Percentiles rank a stretch among this genome's conserved stretches.
Conservation (phyloP, 306 rosid species). For the Pueraria montana region DNA sequence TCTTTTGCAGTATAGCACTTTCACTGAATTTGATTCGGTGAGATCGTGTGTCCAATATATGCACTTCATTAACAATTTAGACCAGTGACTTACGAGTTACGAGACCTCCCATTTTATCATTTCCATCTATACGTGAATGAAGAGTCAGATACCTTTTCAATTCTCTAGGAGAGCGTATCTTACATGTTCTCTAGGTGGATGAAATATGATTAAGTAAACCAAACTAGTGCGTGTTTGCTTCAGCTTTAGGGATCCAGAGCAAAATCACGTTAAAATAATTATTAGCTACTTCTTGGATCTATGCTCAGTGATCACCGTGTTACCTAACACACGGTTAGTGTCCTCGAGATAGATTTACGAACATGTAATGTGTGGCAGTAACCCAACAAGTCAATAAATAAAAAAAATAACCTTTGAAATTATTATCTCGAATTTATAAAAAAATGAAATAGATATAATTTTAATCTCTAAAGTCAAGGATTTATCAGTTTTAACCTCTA, state of each 20-base stretch:
- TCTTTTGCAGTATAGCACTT: slow-evolving; percentile 35
- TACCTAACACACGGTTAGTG: not conserved
- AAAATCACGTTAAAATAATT: too few relatives aligned
- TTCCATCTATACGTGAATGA: not conserved
- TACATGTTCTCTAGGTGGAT: too few relatives aligned
- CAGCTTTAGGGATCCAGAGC: not conserved
- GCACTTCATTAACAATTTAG: slow-evolving; percentile 13
- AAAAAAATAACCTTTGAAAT: not conserved
- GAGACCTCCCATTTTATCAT: slow-evolving; percentile 13
- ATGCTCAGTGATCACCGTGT: not conserved
- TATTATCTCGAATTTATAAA: not conserved
- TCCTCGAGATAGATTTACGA: not conserved
- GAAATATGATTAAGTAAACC: too few relatives aligned
- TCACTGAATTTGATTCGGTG: slow-evolving; percentile 39
- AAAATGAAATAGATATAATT: not conserved
- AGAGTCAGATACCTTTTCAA: not conserved
- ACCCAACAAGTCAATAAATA: not conserved
- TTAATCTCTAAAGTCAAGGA: not conserved
- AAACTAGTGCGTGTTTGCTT: too few relatives aligned
- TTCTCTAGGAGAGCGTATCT: too few relatives aligned
- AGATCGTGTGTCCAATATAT: slow-evolving; percentile 8
- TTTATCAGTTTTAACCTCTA: not conserved
- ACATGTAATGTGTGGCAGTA: not conserved
- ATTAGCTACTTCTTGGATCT: not conserved
- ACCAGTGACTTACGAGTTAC: not conserved